Base-by-base conservation (phyloP, 2,329 filamentous ascomycete genomes). In the Teratosphaeriaceae sp. region DNA sequence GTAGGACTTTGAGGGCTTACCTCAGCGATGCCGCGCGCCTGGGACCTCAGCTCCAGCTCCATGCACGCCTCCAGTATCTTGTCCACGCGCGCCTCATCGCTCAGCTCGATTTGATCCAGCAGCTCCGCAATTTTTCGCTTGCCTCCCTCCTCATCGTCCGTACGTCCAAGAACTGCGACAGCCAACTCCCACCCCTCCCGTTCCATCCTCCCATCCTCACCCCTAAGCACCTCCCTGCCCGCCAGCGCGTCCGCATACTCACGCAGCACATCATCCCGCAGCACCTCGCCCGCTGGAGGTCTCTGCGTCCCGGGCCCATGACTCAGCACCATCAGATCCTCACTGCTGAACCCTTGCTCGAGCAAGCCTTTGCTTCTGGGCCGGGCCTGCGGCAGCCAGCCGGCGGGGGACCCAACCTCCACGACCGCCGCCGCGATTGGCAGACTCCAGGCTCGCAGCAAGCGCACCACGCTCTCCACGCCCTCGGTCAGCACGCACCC, bases 401-500 rank as follows among this genome's bases (percentile, higher is more conserved):
- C 81, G 7, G 84, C 88, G 20, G 86, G 72, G n/a, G 80, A 83
- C 9, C 86, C 88, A 44, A 97, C 72, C 64, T 97, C 90, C 3
- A 85, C 84, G 13, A 92, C 79, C 5, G 87, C 80, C 22, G 84
- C 76, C 9, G 88, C 82, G 15, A 95, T 66, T 1, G 85, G 81
- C 21, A 92, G 75, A 22, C 89, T 96, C 84, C 86, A 94, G 4
- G 75, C 73, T 42, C 84, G 78, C 22, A 96, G 65, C 36, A 95
- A 75, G 8, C 80, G 78, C 38, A 96, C 68, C 5, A 86, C 79
- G 19, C 80, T 84, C 59, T 88, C 84, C 26, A 85, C 71, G 49
- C 94, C 88, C 39, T 85, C 85, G 62, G 95, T 87, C 47, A 95
- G 83, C 3, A 87, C 75, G 43, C 83, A 88, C 3, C 85, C 88